phyloP scores from a whole-genome alignment of 768 basidiomycete genomes.

The Amanita fuliginea region DNA sequence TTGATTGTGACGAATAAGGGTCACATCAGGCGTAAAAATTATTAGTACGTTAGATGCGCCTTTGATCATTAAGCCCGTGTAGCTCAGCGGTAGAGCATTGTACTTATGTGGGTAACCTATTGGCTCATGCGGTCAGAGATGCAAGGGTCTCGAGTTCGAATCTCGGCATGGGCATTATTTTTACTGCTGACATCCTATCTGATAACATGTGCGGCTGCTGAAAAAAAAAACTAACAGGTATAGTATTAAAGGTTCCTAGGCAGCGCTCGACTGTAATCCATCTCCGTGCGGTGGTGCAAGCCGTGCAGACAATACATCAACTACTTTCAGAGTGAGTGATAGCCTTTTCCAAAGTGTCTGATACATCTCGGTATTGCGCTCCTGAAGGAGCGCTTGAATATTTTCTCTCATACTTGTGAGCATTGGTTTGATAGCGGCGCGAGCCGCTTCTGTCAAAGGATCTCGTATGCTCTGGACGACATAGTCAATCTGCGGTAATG shows the following conservation, averaged over 20 bases:
- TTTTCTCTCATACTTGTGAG: constrained; percentile 14
- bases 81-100: constrained; percentile 52
- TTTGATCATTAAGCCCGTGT: constrained; percentile 28
- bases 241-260: not conserved
- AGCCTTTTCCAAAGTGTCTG: constrained; percentile 16
- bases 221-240: too few relatives aligned
- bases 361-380: constrained; percentile 15
- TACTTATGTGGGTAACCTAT: constrained; percentile 41
- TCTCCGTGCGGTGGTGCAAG: not conserved
- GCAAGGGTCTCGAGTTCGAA: constrained; percentile 50
- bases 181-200: constrained; percentile 7
- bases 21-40: not conserved
- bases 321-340: constrained; percentile 5
- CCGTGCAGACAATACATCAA: not conserved
- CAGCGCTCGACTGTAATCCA: not conserved
- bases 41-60: not conserved
- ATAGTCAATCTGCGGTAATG: constrained; percentile 13
- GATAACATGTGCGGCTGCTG: not conserved
- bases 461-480: constrained; percentile 15
- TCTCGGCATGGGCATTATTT: constrained; percentile 39
- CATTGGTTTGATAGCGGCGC: constrained; percentile 13
- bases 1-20: not conserved
- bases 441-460: constrained; percentile 15
- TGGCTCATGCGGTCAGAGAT: constrained; percentile 17
- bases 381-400: constrained; percentile 13